Base-by-base conservation (phyloP, 148 eudicot genomes). In the Vaccinium macrocarpon region DNA sequence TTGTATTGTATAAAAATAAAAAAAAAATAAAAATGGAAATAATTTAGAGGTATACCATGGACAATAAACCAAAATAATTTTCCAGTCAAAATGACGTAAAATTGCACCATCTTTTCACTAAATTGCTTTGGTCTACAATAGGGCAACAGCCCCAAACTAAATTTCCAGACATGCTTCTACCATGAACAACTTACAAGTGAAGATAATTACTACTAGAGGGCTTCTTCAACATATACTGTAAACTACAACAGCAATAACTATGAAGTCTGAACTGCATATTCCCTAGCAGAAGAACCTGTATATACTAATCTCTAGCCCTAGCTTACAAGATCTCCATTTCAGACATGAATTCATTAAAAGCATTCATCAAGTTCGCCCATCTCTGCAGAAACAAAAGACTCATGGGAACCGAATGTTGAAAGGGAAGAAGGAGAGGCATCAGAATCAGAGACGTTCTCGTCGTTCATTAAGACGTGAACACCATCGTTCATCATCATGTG, bases 381-480 rank as follows among this genome's bases (percentile, higher is more conserved):
- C 88, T 92, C 90, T 35, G 99, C 99, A 42, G 99, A 97, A 68
- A 89, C 99, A 85, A 97, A 97, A 19, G 99, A 96, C 88, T 96
- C 97, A 64, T 88, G 89, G 73, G 88, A 87, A 75, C 92, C 97
- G 6, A 78, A 84, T 0, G 95, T 77, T 25, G 98, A 95, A 27
- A 94, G 88, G 76, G 93, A 90, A 21, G 99, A 95, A 76, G 93
- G 92, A 18, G 98, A 90, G 46, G 88, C 96, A 25, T 93, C 96
- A 2, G 97, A 93, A 80, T 93, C 99, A 1, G 94, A 92, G 79
- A 86, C 81, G 27, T 86, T 87, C 68, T 93, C 94, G 14, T 93
- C 92, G 55, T 89, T 88, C 80, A 90, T 82, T 46, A 84, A 82
- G 62, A 85, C 85, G 81, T 87, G 93, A 29, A 68, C 86, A 49